Percentiles rank a stretch among this genome's conserved stretches.
These are phyloP conservation scores for Emericellopsis terricola DNA, from an alignment of 495 filamentous ascomycete genomes.

Conservation along the genomic window DNA sequence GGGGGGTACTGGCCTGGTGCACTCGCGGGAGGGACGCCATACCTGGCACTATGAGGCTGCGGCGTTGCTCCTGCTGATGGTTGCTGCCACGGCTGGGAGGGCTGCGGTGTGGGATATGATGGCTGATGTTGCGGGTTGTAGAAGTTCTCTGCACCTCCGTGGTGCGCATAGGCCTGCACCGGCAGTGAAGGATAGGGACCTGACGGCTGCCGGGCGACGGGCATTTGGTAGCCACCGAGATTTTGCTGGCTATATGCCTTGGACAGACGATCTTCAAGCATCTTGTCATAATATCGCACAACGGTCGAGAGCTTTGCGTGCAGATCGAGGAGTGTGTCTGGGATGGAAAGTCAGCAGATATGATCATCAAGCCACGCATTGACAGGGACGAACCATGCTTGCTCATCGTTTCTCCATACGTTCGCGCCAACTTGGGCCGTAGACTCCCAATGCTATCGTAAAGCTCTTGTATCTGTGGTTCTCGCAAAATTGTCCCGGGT, in stretches of 20 bases:
- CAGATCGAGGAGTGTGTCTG: constrained; percentile 74
- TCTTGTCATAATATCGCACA: constrained; percentile 95
- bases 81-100: neutral
- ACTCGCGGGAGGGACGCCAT: neutral
- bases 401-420: constrained; percentile 98
- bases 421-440: constrained; percentile 83
- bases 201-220: constrained; percentile 32
- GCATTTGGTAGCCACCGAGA: constrained; percentile 33
- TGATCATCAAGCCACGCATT: too few relatives aligned
- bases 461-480: constrained; percentile 93
- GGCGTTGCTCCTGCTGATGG: constrained; percentile 6
- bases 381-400: constrained; percentile 66
- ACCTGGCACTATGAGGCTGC: constrained; percentile 16
- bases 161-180: constrained; percentile 18
- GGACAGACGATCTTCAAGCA: constrained; percentile 89
- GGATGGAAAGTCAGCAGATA: neutral
- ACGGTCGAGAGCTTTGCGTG: constrained; percentile 93
- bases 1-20: constrained; percentile 26
- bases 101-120: constrained; percentile 28
- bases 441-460: constrained; percentile 91
- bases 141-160: constrained; percentile 50
- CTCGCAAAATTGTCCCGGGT: constrained; percentile 81
- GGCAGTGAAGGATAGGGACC: constrained; percentile 52
- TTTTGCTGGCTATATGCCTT: constrained; percentile 79
- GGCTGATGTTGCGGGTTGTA: constrained; percentile 50